phyloP scores from a whole-genome alignment of 257 asterid species.

The Haberlea rhodopensis region DNA sequence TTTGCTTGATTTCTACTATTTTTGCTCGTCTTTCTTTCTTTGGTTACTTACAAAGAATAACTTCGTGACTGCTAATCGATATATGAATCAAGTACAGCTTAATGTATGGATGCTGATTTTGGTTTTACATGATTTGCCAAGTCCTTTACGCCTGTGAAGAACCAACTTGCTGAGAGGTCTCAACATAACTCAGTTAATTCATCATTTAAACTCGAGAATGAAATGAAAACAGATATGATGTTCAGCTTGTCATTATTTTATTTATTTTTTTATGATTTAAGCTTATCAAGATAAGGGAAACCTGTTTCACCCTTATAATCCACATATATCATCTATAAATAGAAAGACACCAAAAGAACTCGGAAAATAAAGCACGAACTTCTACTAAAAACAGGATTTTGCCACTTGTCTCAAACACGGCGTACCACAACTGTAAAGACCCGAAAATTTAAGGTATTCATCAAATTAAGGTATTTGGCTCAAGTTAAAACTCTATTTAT shows the following conservation, averaged over 20 bases:
- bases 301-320: neutral
- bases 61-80: neutral
- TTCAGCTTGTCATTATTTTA: too few relatives aligned
- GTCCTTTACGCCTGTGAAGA: neutral
- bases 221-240: too few relatives aligned
- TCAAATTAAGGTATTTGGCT: too few relatives aligned
- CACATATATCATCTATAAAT: neutral
- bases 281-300: too few relatives aligned
- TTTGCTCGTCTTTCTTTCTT: neutral
- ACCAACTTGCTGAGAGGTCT: neutral
- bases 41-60: too few relatives aligned
- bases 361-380: neutral
- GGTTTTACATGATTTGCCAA: neutral
- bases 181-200: too few relatives aligned
- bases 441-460: too few relatives aligned
- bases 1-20: neutral
- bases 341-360: neutral
- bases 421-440: neutral
- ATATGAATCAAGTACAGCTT: neutral
- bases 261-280: too few relatives aligned
- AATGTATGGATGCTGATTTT: neutral
- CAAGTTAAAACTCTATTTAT: too few relatives aligned
- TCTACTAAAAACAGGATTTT: neutral
- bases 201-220: too few relatives aligned
- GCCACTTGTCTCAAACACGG: neutral